Conservation (phyloP, 495 filamentous ascomycete species). For the Tuber indicum region DNA sequence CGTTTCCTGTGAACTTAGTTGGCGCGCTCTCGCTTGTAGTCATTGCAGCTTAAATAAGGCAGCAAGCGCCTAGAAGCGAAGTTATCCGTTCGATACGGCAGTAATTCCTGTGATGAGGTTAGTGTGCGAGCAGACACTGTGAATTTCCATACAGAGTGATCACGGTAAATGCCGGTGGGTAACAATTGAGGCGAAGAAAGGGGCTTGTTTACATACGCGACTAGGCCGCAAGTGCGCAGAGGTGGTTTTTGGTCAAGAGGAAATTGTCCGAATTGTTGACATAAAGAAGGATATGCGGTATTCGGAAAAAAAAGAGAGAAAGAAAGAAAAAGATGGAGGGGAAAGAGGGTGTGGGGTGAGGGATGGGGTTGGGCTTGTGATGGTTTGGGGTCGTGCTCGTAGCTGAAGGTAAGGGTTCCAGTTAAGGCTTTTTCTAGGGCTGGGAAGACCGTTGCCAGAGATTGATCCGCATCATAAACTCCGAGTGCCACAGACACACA, state of each 20-base stretch:
- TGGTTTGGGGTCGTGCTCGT: background rate
- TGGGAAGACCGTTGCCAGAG: background rate
- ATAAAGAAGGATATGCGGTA: background rate
- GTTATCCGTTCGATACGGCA: background rate
- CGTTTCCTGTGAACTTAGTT: conserved; percentile 36
- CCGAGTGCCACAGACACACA: background rate
- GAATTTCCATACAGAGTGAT: background rate
- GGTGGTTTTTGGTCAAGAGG: background rate
- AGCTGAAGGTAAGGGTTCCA: background rate
- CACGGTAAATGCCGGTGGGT: background rate
- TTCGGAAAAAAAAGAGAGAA: background rate
- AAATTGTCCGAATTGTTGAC: background rate
- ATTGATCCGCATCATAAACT: background rate
- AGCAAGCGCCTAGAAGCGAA: background rate
- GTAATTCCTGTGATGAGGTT: background rate
- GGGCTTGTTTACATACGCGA: background rate
- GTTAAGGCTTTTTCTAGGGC: background rate
- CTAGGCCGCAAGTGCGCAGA: background rate
- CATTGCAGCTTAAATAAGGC: conserved; percentile 8
- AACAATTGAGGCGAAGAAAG: background rate
- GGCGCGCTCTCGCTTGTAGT: conserved; percentile 23
- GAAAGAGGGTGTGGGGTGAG: background rate
- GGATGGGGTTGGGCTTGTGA: background rate
- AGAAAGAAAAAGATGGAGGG: background rate
- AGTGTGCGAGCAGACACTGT: background rate